Base-by-base conservation (phyloP, 495 filamentous ascomycete species). In the Evernia prunastri region DNA sequence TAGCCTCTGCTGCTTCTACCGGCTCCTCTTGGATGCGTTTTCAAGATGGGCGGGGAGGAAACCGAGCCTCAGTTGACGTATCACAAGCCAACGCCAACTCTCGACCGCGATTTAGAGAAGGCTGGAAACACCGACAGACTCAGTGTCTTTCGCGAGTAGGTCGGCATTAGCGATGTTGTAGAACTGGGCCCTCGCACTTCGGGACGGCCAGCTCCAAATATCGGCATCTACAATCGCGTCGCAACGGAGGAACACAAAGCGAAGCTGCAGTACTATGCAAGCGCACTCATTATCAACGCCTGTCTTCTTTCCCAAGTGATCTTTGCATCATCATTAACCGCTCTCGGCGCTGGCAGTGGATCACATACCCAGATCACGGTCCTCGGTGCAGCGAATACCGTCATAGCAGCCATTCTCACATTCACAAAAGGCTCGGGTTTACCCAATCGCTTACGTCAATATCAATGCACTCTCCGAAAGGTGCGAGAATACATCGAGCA, bases 401-500 rank as follows among this genome's bases (percentile, higher is more conserved):
- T 87, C 49, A 80, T 86, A 63, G 85, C 86, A 1, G 84, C 84
- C n/a, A 72, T 86, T 8, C 66, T 87, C 13, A 84, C 86, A 1
- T 87, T 85, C 68, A 75, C 87, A 2, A 86, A 85, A 61, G 83
- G 84, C 2, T 81, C 79, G 0, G 86, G 85, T 0, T 72, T 86
- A n/a, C 86, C 86, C 23, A 78, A 79, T 20, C 77, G 81, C 0
- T 65, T 86, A 29, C 84, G 82, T 58, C 79, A 80, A 66, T 82
- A 82, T 66, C 76, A 82, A 43, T 81, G 82, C 64, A 80, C 82
- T 58, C 86, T 84, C 80, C 80, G 80, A 58, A 81, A 82, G 59
- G 78, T 88, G 23, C 77, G 84, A 13, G 85, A 87, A 61, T 83
- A 81, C 57, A 86, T 88, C 63, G 86, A 88, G 67, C 83, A 87